Base-by-base conservation (phyloP, 371 early-diverging fungal genomes). In the Lichtheimia corymbifera region DNA sequence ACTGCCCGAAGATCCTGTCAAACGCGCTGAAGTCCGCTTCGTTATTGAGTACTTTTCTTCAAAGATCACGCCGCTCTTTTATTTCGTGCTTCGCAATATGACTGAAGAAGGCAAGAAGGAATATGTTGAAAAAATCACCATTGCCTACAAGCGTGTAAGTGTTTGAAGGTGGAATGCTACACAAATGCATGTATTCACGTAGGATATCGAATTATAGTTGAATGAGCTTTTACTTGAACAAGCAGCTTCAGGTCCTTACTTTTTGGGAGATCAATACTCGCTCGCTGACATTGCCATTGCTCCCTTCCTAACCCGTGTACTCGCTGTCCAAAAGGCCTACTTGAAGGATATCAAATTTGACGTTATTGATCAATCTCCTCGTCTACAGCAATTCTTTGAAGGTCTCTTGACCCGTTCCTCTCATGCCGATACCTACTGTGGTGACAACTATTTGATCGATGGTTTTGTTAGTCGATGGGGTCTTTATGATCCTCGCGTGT, bases 191-290 rank as follows among this genome's bases (percentile, higher is more conserved):
- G 17, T 50, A 55, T 20, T 27, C 30, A 12, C 11, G 52, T 66
- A n/a, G n/a, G n/a, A 4, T 35, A 9, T 35, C 35, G 11, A 1
- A 9, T 58, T 35, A 14, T 62, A 64, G 65, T 50, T 76, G n/a
- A 76, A 74, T 60, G 73, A 77, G 15, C 69, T 83, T 45, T 69
- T 84, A 30, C 59, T 60, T 30, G 62, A 66, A 55, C 84, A 83
- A 63, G 68, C 80, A 40, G 25, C 75, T 17, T 68, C 73, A 0
- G 89, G 89, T 0, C 88, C 88, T 15, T 89, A 83, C 65, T 86
- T 86, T 74, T 58, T 82, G 18, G 87, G 87, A 24, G 62, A 68
- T n/a, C 63, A 77, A 28, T 88, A 76, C 47, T 80, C 84, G 13
- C 60, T 84, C 28, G 89, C 87, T 3, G 90, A 89, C 61, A 62